A percentile compares a stretch with the other conserved stretches of the same genome.
Evolutionary conservation across 1,284 basidiomycete genomes (phyloP).

Genomic region (Trichosporon sp.): DNA sequence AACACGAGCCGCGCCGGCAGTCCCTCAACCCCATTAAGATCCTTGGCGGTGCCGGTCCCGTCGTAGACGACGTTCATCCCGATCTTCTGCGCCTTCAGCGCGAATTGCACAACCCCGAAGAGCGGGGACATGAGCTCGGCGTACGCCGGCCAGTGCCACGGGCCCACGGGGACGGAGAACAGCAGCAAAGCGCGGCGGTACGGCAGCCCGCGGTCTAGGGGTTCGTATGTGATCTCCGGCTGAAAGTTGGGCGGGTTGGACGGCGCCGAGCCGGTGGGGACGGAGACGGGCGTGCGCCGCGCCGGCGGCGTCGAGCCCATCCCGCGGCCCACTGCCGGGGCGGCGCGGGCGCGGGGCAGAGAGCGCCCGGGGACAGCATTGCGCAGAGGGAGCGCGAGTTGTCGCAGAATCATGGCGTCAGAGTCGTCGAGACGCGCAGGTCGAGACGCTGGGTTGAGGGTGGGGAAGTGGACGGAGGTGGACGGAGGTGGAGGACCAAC

Average conservation of each 20-base stretch:
- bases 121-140: slow-evolving; percentile 37
- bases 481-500: neutral
- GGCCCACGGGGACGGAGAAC: slow-evolving; percentile 36
- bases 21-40: slow-evolving; percentile 17
- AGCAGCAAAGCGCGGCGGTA: slow-evolving; percentile 33
- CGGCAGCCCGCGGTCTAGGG: slow-evolving; percentile 22
- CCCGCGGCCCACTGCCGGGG: no score
- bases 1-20: slow-evolving; percentile 36
- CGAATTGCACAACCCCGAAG: slow-evolving; percentile 17
- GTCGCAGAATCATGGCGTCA: neutral
- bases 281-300: neutral
- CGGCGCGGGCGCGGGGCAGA: neutral
- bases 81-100: slow-evolving; percentile 24
- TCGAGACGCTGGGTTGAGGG: no score
- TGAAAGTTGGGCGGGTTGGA: neutral
- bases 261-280: neutral
- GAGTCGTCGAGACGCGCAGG: no score
- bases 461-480: no score
- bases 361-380: neutral
- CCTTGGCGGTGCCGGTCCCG: slow-evolving; percentile 13
- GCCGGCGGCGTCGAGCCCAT: no score
- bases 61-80: slow-evolving; percentile 42
- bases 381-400: neutral
- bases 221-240: neutral
- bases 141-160: slow-evolving; percentile 37